These are phyloP conservation scores for Cryptococcus sp. DNA, from an alignment of 1,284 basidiomycete genomes.

Conservation along the genomic window DNA sequence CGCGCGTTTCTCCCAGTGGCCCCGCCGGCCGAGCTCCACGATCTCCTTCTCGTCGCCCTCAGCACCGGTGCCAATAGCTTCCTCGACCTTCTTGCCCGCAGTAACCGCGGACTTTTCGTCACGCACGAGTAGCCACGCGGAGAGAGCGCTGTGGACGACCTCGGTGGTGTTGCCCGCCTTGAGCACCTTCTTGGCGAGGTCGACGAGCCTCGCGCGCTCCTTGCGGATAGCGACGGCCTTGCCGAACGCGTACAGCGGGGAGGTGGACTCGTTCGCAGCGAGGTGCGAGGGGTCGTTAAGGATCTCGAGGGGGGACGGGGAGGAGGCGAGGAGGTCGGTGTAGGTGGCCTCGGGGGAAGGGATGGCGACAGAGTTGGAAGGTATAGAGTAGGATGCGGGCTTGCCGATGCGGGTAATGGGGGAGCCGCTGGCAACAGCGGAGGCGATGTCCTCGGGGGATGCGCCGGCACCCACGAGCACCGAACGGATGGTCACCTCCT, in stretches of 20 bases:
- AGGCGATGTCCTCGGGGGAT: conserved; percentile 42
- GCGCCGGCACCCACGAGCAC: conserved; percentile 44
- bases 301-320: conserved; percentile 75
- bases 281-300: conserved; percentile 77
- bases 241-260: conserved; percentile 90
- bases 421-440: conserved; percentile 34
- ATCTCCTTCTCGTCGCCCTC: conserved; percentile 53
- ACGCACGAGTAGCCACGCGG: conserved; percentile 71
- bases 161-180: conserved; percentile 51
- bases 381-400: conserved; percentile 44
- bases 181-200: conserved; percentile 59
- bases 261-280: conserved; percentile 71
- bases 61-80: conserved; percentile 51
- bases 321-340: conserved; percentile 84
- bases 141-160: conserved; percentile 67
- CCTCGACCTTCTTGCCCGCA: conserved; percentile 62
- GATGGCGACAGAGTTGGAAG: conserved; percentile 55
- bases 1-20: conserved; percentile 64
- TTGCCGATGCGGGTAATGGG: conserved; percentile 39
- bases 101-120: conserved; percentile 59
- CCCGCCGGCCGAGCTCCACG: conserved; percentile 58
- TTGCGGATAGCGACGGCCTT: conserved; percentile 79
- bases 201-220: conserved; percentile 63
- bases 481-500: conserved; percentile 37
- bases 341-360: conserved; percentile 90